Evolutionary conservation across 2,329 filamentous ascomycete genomes (phyloP), one percentile per base, ranked within the genome.

Genomic region (Cercospora zeina): DNA sequence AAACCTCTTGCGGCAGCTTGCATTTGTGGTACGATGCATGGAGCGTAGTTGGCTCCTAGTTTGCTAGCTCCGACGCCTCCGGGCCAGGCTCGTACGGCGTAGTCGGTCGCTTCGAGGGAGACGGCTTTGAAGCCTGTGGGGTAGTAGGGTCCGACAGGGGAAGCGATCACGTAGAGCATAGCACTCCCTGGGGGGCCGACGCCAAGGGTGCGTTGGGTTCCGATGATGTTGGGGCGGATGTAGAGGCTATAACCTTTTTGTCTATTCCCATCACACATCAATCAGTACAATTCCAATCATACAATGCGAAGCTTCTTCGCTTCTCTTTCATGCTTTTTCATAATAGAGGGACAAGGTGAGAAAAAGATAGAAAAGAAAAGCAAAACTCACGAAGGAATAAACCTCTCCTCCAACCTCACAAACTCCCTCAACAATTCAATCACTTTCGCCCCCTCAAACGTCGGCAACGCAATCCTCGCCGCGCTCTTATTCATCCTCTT

Each of bases 11-110:
- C 89, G 50, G 92, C 91, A 45, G 95, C 95, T 78, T 96, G 86
- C 72, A 95, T 85, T 80, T 99, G 95, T 16, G 95, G 95, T n/a
- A 97, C 82, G 72, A 99, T 93, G 81, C 95, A 97, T 5, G 95
- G 95, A n/a, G 95, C 95, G 77, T 99, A 99, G 85, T 99, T 99
- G 73, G 93, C 95, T 65, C 95, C 95, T 34, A 99, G 87, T 82
- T 99, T 99, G 86, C 95, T 96, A 82, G 97, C 92, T 71, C 95
- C 95, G 33, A 97, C 93, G 75, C 95, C 95, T 64, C 95, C 95
- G 51, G 95, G 95, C 95, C 95, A 99, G 61, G 95, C 95, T 69
- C 95, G 91, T 8, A 73, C 70, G 59, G 93, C 93, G 77, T 97
- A 96, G 79, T 96, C 90, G 58, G 95, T 97, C 27, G 95, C 95